Base-by-base conservation (phyloP, 2,329 filamentous ascomycete genomes). In the Epichloe festucae region DNA sequence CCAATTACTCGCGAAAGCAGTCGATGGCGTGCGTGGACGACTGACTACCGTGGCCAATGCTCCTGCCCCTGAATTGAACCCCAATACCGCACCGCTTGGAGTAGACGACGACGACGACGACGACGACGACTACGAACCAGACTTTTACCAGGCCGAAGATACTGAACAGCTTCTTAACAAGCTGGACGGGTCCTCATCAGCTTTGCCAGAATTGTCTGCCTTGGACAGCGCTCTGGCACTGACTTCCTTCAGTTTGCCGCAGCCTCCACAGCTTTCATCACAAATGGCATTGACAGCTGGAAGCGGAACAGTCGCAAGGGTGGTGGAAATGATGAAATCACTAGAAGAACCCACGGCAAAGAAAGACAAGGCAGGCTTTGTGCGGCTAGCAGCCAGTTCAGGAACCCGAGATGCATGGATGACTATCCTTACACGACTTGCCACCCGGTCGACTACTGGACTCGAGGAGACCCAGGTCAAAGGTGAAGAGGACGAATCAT, bases 331-430 rank as follows among this genome's bases (percentile, higher is more conserved):
- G 63, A 81, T 95, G 62, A 78, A 79, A 53, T 78, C 80, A 6
- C 73, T 90, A 4, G 87, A 93, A 52, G 83, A 89, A 47, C 72
- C 79, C 1, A 67, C 76, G 0, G 66, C 73, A 54, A 77, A 79
- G 71, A 81, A 80, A 64, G 73, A 75, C 61, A 81, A 83, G 67
- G 73, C 78, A 55, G 91, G 93, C 1, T 85, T 97, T 64, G 87
- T 87, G 60, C 79, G 90, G 47, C 73, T 96, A 39, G 90, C 91
- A 0, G 89, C 87, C 23, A 91, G 84, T 62, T 84, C 84, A 2
- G 88, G 89, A 59, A 89, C 91, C 60, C 78, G 85, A 55, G 90
- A 96, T 56, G 87, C 89, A 0, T 97, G 91, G 90, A 79, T 95
- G 58, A 93, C 89, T 0, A 80, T 97, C 19, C 76, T 97, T 52